Evolutionary conservation across 805 yeast genomes (phyloP), one percentile per base, ranked within the genome.

Genomic region (Candida quercuum): DNA sequence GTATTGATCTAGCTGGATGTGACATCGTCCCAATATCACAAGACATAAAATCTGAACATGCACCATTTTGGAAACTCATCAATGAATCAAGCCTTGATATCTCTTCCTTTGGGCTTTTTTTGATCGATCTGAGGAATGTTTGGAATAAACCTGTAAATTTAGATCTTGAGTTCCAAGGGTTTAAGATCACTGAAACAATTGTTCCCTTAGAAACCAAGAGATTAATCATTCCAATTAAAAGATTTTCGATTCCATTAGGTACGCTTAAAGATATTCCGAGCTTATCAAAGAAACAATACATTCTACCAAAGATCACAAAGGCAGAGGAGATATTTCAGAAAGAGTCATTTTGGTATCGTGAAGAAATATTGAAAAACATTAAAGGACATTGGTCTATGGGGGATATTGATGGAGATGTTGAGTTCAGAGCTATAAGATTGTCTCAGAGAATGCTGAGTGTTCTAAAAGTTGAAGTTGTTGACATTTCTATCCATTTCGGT

Each of bases 271-370:
- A 76, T 0, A 79, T 89, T 20, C 96, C 96, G 16, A 79, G 84
- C 24, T 60, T 86, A 25, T 59, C 82, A 17, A 71, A 77, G 25
- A 77, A 76, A 43, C 96, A 88, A 60, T 84, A 77, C 53, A 69
- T 86, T 28, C 59, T 48, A 35, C 67, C 60, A 42, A 73, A 63
- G 42, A 63, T 74, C 6, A 65, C 75, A 0, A 72, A 67, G 33
- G 78, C 74, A 9, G 86, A 84, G 42, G 80, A 72, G 25, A 49
- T 49, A 31, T 72, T 66, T 37, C 72, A 77, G 60, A 67, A 77
- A 39, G 80, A 78, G 43, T 63, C 74, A 3, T 93, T 88, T 57
- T 91, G 99, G 99, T 74, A 83, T 45, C 63, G 95, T 40, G 78
- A 82, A 39, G 70, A 71, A 42, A 56, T 93, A 1, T 61, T 91